Base-by-base conservation (phyloP, 2,329 filamentous ascomycete genomes). In the Myriosclerotinia scirpicola region DNA sequence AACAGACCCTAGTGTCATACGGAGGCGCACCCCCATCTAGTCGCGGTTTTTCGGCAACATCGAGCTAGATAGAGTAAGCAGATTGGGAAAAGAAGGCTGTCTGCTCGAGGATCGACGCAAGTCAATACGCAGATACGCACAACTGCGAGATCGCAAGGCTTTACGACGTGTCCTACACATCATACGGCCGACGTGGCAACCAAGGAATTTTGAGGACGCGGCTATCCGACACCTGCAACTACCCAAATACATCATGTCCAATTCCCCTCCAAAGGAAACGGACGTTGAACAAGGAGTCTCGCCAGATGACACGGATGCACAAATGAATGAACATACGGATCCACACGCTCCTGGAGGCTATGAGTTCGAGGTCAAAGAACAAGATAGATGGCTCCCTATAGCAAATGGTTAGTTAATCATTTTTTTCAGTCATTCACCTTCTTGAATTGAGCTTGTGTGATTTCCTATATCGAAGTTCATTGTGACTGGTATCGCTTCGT, bases 281-380 rank as follows among this genome's bases (percentile, higher is more conserved):
- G 87, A 96, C 84, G 91, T 93, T 85, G 94, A 97, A 85, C 90
- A 90, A 85, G 89, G 87, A 87, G 90, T 87, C 87, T 96, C 93
- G 84, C 89, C 89, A 84, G 93, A 95, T 83, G 92, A 96, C 84
- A 83, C 85, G 78, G 92, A 95, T 84, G 89, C 89, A 85, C 90
- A 90, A 87, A 96, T 96, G 91, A 93, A 96, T 83, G 91, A 89
- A 65, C 69, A 68, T 69, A 65, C 67, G 54, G 70, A 71, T 69
- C 70, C 70, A 71, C 70, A 70, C 59, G 67, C 68, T 67, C 55
- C 64, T 56, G 89, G 86, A 79, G 88, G 83, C 80, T 92, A 92
- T 81, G 94, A 98, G 83, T 97, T 97, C 79, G 94, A 98, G 82
- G 94, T 98, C 81, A 98, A 98, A 85, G 95, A 99, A 82, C 95